A percentile compares a stretch with the other conserved stretches of the same genome.
These are phyloP conservation scores for Colletotrichum chrysophilum DNA, from an alignment of 2,329 filamentous ascomycete genomes.

Conservation along the genomic window DNA sequence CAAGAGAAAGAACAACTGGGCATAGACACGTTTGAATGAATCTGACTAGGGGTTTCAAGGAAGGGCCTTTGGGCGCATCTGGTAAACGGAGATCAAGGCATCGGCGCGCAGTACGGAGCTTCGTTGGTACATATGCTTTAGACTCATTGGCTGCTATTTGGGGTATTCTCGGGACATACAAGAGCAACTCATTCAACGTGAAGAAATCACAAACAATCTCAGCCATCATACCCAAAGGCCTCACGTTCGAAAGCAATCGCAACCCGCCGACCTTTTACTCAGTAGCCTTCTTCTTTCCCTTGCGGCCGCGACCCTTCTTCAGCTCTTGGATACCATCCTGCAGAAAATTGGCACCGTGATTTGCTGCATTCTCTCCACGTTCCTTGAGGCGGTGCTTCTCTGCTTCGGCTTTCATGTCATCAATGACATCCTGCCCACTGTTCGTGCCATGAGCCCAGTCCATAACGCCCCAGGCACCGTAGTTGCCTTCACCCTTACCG, in stretches of 20 bases:
- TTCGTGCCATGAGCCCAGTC: conserved; percentile 67
- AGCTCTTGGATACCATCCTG: conserved; percentile 31
- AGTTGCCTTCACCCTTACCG: conserved; percentile 62
- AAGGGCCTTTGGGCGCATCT: neutral
- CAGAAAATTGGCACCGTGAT: conserved; percentile 35
- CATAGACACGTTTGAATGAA: neutral
- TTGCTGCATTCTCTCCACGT: conserved; percentile 36
- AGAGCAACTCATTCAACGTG: neutral
- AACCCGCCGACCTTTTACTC: neutral
- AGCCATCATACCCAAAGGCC: neutral
- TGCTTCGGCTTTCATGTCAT: conserved; percentile 60
- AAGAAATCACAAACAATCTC: neutral
- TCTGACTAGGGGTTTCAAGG: neutral
- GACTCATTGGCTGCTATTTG: neutral
- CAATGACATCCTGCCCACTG: conserved; percentile 54
- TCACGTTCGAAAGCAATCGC: neutral
- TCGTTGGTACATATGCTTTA: neutral
- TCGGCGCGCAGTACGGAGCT: neutral
- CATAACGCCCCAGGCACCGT: conserved; percentile 64
- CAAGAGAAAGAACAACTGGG: conserved; percentile 41
- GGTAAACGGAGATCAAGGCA: neutral
- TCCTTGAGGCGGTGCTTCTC: conserved; percentile 60
- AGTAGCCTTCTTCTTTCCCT: conserved; percentile 21
- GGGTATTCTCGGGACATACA: conserved; percentile 1
- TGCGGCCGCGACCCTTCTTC: conserved; percentile 25